Conservation (phyloP, 2,329 filamentous ascomycete species). For the Chaetomium sp. region DNA sequence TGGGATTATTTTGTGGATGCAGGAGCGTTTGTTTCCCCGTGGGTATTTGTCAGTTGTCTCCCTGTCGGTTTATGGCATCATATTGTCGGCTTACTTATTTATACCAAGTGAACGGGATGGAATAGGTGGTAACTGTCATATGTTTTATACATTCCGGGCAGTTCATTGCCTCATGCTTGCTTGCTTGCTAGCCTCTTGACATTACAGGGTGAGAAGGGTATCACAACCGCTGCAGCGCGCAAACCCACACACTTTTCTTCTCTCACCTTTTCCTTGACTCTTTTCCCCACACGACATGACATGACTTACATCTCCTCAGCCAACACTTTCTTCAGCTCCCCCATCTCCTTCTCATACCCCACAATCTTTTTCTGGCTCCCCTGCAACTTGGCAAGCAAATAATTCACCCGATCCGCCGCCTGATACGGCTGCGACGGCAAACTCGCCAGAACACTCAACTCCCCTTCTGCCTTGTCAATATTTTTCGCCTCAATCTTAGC, state of each 20-base stretch:
- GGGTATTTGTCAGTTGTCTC: no score
- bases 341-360: slow-evolving; percentile 66
- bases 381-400: slow-evolving; percentile 67
- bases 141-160: no score
- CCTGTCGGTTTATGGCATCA: no score
- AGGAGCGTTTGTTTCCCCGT: no score
- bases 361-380: slow-evolving; percentile 69
- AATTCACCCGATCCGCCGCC: slow-evolving; percentile 59
- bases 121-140: no score
- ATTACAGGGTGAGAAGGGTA: slow-evolving; percentile 8
- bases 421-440: slow-evolving; percentile 66
- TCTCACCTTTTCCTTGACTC: no score
- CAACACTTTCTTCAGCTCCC: slow-evolving; percentile 63
- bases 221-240: not conserved
- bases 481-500: slow-evolving; percentile 64
- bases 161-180: no score
- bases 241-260: not conserved
- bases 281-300: not conserved
- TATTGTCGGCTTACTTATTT: no score
- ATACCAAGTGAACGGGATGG: no score
- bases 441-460: slow-evolving; percentile 63
- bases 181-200: not conserved
- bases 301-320: slow-evolving; percentile 26
- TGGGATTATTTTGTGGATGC: no score
- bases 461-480: slow-evolving; percentile 73